Conservation (phyloP, 1,284 basidiomycete species). For the Fomitopsis pinicola region DNA sequence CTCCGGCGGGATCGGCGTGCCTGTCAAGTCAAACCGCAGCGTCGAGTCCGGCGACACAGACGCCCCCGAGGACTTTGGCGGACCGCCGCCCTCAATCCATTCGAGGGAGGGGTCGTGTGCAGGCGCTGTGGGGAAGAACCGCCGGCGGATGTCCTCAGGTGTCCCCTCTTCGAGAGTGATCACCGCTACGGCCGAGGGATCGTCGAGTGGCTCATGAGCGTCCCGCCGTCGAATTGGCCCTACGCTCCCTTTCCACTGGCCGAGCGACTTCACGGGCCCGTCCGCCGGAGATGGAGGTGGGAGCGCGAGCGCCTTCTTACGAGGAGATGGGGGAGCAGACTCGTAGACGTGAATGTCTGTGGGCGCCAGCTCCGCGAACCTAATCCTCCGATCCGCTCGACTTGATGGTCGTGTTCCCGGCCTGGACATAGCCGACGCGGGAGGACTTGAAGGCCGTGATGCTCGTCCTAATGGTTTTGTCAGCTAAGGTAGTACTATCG, state of each 20-base stretch:
- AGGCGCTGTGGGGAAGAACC: conserved; percentile 78
- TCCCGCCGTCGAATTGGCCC: not conserved
- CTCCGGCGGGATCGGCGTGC: conserved; percentile 53
- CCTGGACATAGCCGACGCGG: conserved; percentile 21
- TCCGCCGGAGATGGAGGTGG: conserved; percentile 47
- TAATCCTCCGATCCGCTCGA: conserved; percentile 38
- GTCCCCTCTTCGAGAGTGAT: conserved; percentile 62
- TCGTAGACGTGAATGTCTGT: conserved; percentile 71
- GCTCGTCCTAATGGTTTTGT: conserved; percentile 7
- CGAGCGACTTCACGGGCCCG: conserved; percentile 47
- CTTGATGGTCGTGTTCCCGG: conserved; percentile 38
- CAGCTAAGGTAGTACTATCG: not conserved
- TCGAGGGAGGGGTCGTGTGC: conserved; percentile 67
- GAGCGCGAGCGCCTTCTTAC: conserved; percentile 38
- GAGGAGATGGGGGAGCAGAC: conserved; percentile 72
- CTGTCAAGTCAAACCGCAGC: conserved; percentile 74
- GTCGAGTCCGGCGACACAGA: conserved; percentile 13
- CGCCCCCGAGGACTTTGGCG: conserved; percentile 12
- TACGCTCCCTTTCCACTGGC: conserved; percentile 29
- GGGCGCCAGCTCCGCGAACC: conserved; percentile 51
- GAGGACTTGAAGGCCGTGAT: conserved; percentile 23
- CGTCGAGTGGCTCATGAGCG: not conserved
- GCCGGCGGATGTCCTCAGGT: conserved; percentile 77
- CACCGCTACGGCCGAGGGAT: conserved; percentile 2
- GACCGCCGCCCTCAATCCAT: conserved; percentile 59